Evolutionary conservation across 2,329 filamentous ascomycete genomes (phyloP).

Genomic region (Alternaria triticimaculans): DNA sequence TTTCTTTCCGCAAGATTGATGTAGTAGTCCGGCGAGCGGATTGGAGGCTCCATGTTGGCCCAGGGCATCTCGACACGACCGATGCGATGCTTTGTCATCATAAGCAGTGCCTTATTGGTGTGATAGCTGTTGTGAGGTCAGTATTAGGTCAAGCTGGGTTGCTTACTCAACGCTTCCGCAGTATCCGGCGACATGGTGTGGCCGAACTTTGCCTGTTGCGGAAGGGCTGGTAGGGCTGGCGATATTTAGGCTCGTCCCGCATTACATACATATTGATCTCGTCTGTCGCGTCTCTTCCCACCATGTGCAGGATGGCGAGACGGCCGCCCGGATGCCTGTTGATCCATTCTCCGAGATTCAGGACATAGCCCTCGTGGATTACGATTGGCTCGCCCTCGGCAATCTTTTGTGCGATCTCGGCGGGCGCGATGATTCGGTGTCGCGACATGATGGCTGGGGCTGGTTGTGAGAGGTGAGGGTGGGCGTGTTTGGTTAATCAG

Average conservation of each 20-base stretch:
- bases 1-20: conserved; percentile 28
- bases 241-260: conserved; percentile 2
- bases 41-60: conserved; percentile 66
- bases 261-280: conserved; percentile 63
- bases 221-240: conserved; percentile 4
- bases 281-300: conserved; percentile 65
- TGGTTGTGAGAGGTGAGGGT: conserved; percentile 6
- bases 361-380: conserved; percentile 61
- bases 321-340: conserved; percentile 65
- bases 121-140: conserved; percentile 61
- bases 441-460: conserved; percentile 23
- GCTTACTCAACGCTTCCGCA: conserved; percentile 17
- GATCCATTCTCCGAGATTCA: conserved; percentile 66
- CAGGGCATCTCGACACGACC: conserved; percentile 63
- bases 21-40: conserved; percentile 57
- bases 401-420: conserved; percentile 60
- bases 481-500: not conserved
- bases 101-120: conserved; percentile 58
- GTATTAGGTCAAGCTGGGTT: conserved; percentile 24
- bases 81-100: conserved; percentile 67
- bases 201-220: conserved; percentile 11
- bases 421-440: conserved; percentile 50
- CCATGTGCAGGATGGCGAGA: conserved; percentile 67
- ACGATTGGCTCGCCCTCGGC: conserved; percentile 63
- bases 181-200: conserved; percentile 9